Base-by-base conservation (phyloP, 495 filamentous ascomycete genomes). In the Neurospora terricola region DNA sequence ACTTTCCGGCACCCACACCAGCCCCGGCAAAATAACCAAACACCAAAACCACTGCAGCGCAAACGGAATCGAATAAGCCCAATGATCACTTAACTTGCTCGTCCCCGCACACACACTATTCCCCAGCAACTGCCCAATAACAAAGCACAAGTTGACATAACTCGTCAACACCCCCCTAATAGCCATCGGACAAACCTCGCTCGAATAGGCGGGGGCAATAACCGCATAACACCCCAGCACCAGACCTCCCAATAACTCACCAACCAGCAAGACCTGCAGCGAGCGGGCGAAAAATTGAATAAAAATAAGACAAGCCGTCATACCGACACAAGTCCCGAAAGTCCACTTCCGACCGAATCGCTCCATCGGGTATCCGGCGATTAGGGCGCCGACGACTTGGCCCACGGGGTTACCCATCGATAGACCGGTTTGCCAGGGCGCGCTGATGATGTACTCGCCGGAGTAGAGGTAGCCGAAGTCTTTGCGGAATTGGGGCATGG, bases 31-130 rank as follows among this genome's bases (percentile, higher is more conserved):
- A 38, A 92, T 84, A 12, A 90, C 83, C 4, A 88, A 77, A 7
- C 89, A 88, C 87, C 89, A 91, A 68, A 91, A 84, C 90, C 90
- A 91, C 77, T 91, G 90, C 71, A 90, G 69, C 8, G 86, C 88
- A 71, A 90, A 91, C 2, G 87, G 86, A 70, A 88, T 88, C 12
- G 86, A 84, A 71, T 89, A 91, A 0, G 82, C 83, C 85, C 85
- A 86, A 66, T 87, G 79, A 39, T 78, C 81, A 8, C 73, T 72
- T 8, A 78, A 77, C 70, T 80, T 80, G 76, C 75, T 82, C 21
- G 83, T 84, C 36, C 86, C 87, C 11, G 85, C 82, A 9, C 89
- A 81, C 4, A 90, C 84, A 5, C 85, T 86, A 12, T 87, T 85
- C 0, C 84, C 85, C 14, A 91, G 81, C 6, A 91, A 81, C 70